Evolutionary conservation across 1,284 basidiomycete genomes (phyloP).

Genomic region (Polyporus tsugae): DNA sequence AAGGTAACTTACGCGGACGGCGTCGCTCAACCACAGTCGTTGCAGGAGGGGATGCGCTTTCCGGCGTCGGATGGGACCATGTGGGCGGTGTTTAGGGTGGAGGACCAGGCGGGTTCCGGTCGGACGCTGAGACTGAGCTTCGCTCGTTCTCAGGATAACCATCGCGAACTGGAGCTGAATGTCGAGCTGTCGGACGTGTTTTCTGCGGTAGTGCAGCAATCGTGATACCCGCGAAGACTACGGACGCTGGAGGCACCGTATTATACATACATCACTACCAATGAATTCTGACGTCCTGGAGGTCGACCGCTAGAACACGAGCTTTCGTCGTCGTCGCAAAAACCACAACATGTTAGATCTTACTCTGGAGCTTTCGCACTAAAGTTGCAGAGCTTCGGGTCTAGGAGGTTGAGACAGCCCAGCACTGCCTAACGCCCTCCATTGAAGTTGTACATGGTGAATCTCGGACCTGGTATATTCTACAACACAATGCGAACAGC

Average conservation of each 20-base stretch:
- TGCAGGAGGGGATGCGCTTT: not conserved
- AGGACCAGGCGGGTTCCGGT: not conserved
- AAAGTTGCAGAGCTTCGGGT: not conserved
- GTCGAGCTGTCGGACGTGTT: not conserved
- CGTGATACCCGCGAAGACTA: not conserved
- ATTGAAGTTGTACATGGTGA: not conserved
- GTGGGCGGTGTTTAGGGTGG: not conserved
- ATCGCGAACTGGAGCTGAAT: not conserved
- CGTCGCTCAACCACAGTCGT: not conserved
- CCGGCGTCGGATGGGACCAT: conserved; percentile 3
- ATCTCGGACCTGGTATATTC: not conserved
- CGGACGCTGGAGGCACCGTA: not conserved
- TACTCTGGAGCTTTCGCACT: too few species aligned
- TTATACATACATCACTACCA: not conserved
- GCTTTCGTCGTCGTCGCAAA: too few species aligned
- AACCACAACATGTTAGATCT: too few species aligned
- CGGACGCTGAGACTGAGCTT: not conserved
- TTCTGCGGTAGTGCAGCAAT: not conserved
- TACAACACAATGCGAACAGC: not conserved
- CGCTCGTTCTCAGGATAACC: not conserved
- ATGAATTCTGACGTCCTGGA: too few species aligned
- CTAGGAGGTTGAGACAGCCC: too few species aligned
- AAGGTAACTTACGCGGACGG: conserved; percentile 1
- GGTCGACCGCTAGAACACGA: too few species aligned
- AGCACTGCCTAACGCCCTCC: too few species aligned